These are phyloP conservation scores for Colletotrichum navitas DNA, from an alignment of 2,329 filamentous ascomycete species.

Conservation along the genomic window DNA sequence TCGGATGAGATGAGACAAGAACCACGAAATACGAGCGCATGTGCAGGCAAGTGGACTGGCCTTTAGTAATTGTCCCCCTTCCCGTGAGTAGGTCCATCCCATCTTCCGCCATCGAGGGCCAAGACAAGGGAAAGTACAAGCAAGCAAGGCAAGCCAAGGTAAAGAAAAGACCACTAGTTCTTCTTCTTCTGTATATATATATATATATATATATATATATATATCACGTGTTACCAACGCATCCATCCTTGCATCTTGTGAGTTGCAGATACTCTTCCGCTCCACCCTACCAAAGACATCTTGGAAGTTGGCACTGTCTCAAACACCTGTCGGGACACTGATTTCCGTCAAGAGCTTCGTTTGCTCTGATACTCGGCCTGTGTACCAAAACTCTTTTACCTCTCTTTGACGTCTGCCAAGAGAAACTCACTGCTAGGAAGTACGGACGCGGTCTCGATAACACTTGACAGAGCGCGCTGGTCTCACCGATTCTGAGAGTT, in stretches of 20 bases:
- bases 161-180: too few relatives aligned
- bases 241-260: neutral
- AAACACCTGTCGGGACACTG: neutral
- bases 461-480: neutral
- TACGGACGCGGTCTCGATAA: slow-evolving; percentile 3
- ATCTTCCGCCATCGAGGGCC: neutral
- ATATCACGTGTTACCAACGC: neutral
- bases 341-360: neutral
- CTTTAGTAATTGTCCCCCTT: neutral
- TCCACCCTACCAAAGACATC: neutral
- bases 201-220: too few relatives aligned
- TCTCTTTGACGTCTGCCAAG: slow-evolving; percentile 26
- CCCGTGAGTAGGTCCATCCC: neutral
- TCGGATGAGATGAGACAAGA: slow-evolving; percentile 1
- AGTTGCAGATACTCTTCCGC: neutral
- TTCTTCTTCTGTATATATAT: neutral
- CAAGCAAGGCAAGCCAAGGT: neutral
- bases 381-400: neutral
- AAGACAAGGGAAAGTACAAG: neutral
- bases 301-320: neutral
- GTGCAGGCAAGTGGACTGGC: slow-evolving; percentile 4
- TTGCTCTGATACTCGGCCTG: slow-evolving; percentile 9
- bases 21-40: slow-evolving; percentile 7
- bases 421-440: neutral
- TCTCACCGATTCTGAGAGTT: neutral